Percentiles rank a stretch among this genome's conserved stretches.
These are phyloP conservation scores for Herpotrichia juniperi DNA, from an alignment of 2,329 filamentous ascomycete species.

Conservation along the genomic window DNA sequence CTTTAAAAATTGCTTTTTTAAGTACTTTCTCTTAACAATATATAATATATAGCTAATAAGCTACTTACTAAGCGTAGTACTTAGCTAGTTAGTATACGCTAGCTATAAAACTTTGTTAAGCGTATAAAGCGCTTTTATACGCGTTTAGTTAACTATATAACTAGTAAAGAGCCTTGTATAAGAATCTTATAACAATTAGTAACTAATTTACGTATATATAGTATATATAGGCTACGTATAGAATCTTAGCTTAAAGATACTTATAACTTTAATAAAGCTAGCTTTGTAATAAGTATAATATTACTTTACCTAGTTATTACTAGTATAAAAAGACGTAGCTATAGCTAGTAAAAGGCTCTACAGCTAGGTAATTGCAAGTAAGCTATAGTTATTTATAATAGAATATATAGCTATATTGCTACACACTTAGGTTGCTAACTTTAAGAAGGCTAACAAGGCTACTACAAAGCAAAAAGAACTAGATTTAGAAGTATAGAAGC, in stretches of 20 bases:
- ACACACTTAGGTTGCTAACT: slow-evolving; percentile 1
- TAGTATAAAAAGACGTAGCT: slow-evolving; percentile 6
- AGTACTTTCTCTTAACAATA: slow-evolving; percentile 3
- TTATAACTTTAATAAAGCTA: slow-evolving; percentile 23
- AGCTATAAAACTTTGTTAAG: not conserved
- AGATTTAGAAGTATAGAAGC: slow-evolving; percentile 11
- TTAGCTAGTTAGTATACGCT: slow-evolving; percentile 1
- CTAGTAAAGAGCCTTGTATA: not conserved
- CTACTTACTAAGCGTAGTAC: slow-evolving; percentile 7
- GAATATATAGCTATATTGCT: slow-evolving; percentile 4
- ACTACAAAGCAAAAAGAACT: slow-evolving; percentile 12
- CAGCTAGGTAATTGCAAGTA: slow-evolving; percentile 12
- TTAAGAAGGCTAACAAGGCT: not conserved
- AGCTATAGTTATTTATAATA: slow-evolving; percentile 12
- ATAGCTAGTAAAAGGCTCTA: not conserved
- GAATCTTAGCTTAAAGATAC: slow-evolving; percentile 11
- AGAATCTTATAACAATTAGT: slow-evolving; percentile 4
- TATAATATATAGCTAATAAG: slow-evolving; percentile 15
- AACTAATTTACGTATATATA: slow-evolving; percentile 3
- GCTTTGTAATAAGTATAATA: slow-evolving; percentile 21
- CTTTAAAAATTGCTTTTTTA: too few relatives aligned
- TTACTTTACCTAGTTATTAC: slow-evolving; percentile 6
- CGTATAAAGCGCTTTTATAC: not conserved
- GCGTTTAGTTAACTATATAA: not conserved
- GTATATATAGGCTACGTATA: slow-evolving; percentile 9